Base-by-base conservation (phyloP, 2,329 filamentous ascomycete genomes). In the Fusarium temperatum region DNA sequence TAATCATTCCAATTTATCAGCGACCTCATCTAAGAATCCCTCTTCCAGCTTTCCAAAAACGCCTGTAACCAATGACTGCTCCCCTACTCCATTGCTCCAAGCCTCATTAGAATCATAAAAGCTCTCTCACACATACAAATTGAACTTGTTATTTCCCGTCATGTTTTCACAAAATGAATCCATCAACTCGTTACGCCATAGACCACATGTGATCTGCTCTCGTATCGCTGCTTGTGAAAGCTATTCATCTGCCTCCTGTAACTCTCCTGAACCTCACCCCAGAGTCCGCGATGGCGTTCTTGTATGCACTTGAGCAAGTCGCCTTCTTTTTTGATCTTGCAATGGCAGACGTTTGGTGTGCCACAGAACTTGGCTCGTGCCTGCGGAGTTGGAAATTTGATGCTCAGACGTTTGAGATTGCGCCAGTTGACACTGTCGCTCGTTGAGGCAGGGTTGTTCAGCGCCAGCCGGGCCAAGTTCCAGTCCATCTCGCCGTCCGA, bases 401-500 rank as follows among this genome's bases (percentile, higher is more conserved):
- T 78, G 71, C 79, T 81, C n/a, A 82, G 56, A 13, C 80, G 77
- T 39, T 75, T 75, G 35, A 82, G 73, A 28, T 75, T 77, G 32
- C 70, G 68, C 78, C 80, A 76, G 35, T 56, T 64, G 22, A 55
- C 61, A n/a, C 44, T 65, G 24, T 66, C 55, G 22, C 60, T 76
- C 3, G 68, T 75, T n/a, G 77, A 74, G 18, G 67, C 57, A 24
- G 77, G 78, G 47, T 79, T 78, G 42, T 76, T 79, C 30, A 78
- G 65, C 3, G 81, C 80, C 12, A 82, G 48, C 14, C 70, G 75
- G 28, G 81, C 79, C 30, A 82, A 38, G 35, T 81, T 81, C 80
- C 80, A 82, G 63, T 77, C 77, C 58, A 73, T 63, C 4, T 72
- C 74, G 11, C 62, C 58, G 20, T 54, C 63, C 1, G 74, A 53